Conservation (phyloP, 148 eudicot species). For the Simmondsia chinensis region DNA sequence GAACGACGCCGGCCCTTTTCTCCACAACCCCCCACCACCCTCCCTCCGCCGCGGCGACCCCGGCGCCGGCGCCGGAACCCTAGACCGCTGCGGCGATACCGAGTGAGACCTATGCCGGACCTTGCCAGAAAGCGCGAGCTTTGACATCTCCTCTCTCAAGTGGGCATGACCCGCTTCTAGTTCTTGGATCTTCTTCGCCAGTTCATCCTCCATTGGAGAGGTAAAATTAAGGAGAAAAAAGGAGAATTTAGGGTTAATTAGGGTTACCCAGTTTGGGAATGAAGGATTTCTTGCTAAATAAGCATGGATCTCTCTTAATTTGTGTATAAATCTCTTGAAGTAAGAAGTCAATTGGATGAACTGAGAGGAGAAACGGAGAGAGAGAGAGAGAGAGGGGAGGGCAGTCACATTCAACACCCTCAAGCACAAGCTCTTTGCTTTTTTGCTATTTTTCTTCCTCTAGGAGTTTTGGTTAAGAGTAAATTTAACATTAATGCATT, state of each 20-base stretch:
- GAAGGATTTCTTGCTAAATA: neutral
- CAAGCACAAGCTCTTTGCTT: too few species aligned
- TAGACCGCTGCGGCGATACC: constrained; percentile 57
- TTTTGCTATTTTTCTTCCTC: too few species aligned
- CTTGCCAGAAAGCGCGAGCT: constrained; percentile 33
- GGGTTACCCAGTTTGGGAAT: neutral
- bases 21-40: constrained; percentile 27
- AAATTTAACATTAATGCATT: too few species aligned
- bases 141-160: constrained; percentile 68
- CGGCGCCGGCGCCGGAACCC: constrained; percentile 17
- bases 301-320: neutral
- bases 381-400: neutral
- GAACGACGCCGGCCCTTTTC: constrained; percentile 42
- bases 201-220: constrained; percentile 58
- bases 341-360: neutral
- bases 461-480: too few species aligned
- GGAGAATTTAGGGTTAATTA: neutral
- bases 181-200: constrained; percentile 68
- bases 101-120: constrained; percentile 50
- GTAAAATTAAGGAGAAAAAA: neutral
- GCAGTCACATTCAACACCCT: neutral
- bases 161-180: constrained; percentile 78
- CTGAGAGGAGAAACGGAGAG: neutral
- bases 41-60: constrained; percentile 12
- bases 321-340: too few species aligned